Conservation (phyloP, 2,329 filamentous ascomycete species). For the Gnomoniopsis smithogilvyi region DNA sequence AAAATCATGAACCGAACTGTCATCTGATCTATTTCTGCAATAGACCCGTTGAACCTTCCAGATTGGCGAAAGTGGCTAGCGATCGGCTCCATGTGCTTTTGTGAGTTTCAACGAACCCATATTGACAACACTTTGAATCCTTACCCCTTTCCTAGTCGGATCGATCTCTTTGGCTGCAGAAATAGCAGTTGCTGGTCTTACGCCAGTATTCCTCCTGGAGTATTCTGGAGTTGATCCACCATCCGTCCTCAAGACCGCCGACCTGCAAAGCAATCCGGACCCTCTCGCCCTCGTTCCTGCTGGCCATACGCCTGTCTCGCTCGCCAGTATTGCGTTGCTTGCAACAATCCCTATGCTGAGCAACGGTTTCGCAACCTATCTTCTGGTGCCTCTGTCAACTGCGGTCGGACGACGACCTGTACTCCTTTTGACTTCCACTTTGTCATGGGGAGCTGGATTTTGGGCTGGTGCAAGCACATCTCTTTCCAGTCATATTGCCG, state of each 20-base stretch:
- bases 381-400: constrained; percentile 34
- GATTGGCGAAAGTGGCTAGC: constrained; percentile 8
- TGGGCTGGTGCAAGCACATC: constrained; percentile 31
- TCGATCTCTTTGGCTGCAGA: constrained; percentile 7
- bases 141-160: neutral
- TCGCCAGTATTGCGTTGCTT: constrained; percentile 28
- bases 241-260: constrained; percentile 1
- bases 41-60: neutral
- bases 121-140: neutral
- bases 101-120: neutral
- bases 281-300: constrained; percentile 27
- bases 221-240: constrained; percentile 7
- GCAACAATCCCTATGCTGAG: constrained; percentile 31
- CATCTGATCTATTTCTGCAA: neutral
- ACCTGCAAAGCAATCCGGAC: constrained; percentile 1
- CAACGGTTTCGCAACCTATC: constrained; percentile 31
- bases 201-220: constrained; percentile 3
- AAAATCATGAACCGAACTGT: neutral
- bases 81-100: constrained; percentile 2
- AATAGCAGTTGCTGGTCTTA: constrained; percentile 7
- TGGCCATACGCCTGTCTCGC: constrained; percentile 24
- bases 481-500: constrained; percentile 29
- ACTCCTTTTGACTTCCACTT: constrained; percentile 28
- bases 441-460: constrained; percentile 32
- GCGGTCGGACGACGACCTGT: constrained; percentile 34